Evolutionary conservation across 2,329 filamentous ascomycete species (phyloP), one percentile per base, ranked within the genome.

Genomic region (Fusarium solani-melongenae): DNA sequence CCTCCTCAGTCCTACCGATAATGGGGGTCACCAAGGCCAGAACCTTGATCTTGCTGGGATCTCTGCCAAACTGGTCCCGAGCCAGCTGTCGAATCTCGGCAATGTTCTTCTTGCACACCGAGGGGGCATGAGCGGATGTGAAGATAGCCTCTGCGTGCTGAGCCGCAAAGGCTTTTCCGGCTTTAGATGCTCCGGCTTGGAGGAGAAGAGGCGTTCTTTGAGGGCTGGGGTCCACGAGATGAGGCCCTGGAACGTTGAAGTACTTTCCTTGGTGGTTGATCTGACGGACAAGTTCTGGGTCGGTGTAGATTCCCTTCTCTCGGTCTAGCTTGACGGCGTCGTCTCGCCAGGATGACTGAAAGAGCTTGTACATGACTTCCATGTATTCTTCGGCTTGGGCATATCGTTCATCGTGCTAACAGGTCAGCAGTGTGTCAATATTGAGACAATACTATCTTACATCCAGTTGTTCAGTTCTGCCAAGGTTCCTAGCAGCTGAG

Each of bases 121-220:
- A 83, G 0, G 92, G 90, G 2, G 88, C 88, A 78, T 93, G 91
- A 0, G 90, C 90, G 0, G 89, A 91, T 1, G 93, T 88, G 74
- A 94, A 94, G 59, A 94, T 91, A 3, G 88, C 91, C 76, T 94
- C 92, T 0, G 92, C 92, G 77, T 94, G 91, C 72, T 91, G 88
- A 0, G 91, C 90, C 0, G 91, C 91, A 74, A 94, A 94, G 0
- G 82, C 80, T 79, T 92, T 92, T 2, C 92, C 92, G 0, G 91
- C 87, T 58, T 86, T 88, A 0, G 90, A 92, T 0, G 92, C 92
- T 0, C 92, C 92, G 0, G 92, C 92, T 79, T 94, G 92, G 5
- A 94, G 85, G 6, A 94, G 86, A 2, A 94, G 84, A 0, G 92
- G 92, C 1, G 91, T 93, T 4, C 92, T 84, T 75, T 94, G 92